phyloP scores from a whole-genome alignment of 805 yeast genomes.

The Kodamaea neixiangensis region DNA sequence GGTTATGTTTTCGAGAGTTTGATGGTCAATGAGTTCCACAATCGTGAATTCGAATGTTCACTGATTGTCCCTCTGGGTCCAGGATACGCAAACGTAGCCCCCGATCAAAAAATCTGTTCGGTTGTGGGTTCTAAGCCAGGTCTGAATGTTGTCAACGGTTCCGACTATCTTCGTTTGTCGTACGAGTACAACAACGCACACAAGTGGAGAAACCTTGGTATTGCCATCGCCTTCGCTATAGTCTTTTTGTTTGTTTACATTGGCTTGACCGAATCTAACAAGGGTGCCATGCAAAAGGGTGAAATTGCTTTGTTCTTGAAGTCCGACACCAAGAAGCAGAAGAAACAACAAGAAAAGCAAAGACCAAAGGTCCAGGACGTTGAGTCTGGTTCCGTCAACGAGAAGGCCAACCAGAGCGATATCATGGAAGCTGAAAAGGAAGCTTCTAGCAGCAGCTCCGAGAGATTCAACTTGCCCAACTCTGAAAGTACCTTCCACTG shows the following conservation, averaged over 20 bases:
- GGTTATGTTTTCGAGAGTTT: slow-evolving; percentile 51
- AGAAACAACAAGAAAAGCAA: slow-evolving; percentile 36
- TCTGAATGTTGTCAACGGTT: slow-evolving; percentile 22
- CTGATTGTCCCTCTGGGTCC: slow-evolving; percentile 47
- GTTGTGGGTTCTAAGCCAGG: slow-evolving; percentile 28
- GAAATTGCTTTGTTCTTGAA: slow-evolving; percentile 64
- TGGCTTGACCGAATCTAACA: slow-evolving; percentile 54
- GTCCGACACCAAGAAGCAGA: slow-evolving; percentile 47
- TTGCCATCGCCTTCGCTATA: slow-evolving; percentile 54
- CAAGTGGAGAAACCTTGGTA: slow-evolving; percentile 68
- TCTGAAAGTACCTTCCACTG: slow-evolving; percentile 65
- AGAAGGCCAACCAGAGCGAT: slow-evolving; percentile 27
- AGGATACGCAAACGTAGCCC: slow-evolving; percentile 35
- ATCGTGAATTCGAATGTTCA: slow-evolving; percentile 47
- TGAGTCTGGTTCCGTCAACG: slow-evolving; percentile 23
- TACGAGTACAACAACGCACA: slow-evolving; percentile 48
- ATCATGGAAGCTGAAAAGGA: slow-evolving; percentile 27
- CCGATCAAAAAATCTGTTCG: slow-evolving; percentile 33
- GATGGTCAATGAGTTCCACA: slow-evolving; percentile 58
- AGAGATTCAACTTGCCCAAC: slow-evolving; percentile 10
- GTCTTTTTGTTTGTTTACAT: slow-evolving; percentile 58
- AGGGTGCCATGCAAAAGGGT: slow-evolving; percentile 69
- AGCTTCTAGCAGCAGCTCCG: slow-evolving; percentile 7
- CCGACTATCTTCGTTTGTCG: slow-evolving; percentile 34
- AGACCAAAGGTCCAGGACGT: slow-evolving; percentile 22